phyloP scores from a whole-genome alignment of 495 filamentous ascomycete genomes.

The Penicillium paradoxum region DNA sequence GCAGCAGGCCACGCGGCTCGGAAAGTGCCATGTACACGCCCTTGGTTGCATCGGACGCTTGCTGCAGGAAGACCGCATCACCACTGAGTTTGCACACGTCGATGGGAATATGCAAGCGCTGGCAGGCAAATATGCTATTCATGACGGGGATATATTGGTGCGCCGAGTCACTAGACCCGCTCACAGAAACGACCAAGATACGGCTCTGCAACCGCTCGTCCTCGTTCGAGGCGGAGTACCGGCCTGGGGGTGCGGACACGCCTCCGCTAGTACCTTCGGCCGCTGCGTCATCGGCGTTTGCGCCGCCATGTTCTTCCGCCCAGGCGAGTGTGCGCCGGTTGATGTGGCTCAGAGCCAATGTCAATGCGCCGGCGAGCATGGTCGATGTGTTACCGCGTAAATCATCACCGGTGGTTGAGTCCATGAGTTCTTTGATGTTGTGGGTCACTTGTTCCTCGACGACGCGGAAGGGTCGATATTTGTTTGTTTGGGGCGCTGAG shows the following conservation, averaged over 20 bases:
- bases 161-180: constrained; percentile 75
- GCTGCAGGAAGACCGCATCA: constrained; percentile 87
- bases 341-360: constrained; percentile 83
- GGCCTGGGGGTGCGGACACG: constrained; percentile 23
- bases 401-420: constrained; percentile 54
- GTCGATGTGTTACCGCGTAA: constrained; percentile 62
- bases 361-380: constrained; percentile 86
- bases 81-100: constrained; percentile 84
- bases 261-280: constrained; percentile 26
- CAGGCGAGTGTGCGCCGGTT: constrained; percentile 54
- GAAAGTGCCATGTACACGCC: constrained; percentile 78
- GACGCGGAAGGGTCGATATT: constrained; percentile 85
- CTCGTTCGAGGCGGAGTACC: constrained; percentile 34
- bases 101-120: constrained; percentile 75
- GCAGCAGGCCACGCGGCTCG: constrained; percentile 64
- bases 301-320: constrained; percentile 44
- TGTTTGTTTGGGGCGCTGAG: constrained; percentile 61
- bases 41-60: constrained; percentile 83
- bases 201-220: constrained; percentile 62
- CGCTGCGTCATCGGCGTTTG: constrained; percentile 26
- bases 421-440: constrained; percentile 65
- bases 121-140: constrained; percentile 95
- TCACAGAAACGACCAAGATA: constrained; percentile 80
- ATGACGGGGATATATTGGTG: constrained; percentile 96
- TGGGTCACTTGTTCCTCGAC: constrained; percentile 73